Evolutionary conservation across 1,139 yeast species (phyloP).

Genomic region (Kodamaea anthophila): DNA sequence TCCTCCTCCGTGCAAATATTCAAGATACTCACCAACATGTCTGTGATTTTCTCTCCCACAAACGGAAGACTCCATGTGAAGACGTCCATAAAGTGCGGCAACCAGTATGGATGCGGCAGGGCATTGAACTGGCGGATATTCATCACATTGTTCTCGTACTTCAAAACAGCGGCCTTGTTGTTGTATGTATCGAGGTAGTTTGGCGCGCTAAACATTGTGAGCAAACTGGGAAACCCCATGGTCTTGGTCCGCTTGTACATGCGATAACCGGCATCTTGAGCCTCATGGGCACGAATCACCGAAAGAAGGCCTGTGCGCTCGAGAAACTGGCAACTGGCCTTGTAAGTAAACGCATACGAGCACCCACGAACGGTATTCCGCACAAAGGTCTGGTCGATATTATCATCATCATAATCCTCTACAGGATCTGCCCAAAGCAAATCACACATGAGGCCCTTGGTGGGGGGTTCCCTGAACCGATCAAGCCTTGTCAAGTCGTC

Average conservation of each 20-base stretch:
- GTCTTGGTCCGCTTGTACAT: constrained; percentile 85
- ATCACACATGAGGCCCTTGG: constrained; percentile 92
- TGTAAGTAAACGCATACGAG: constrained; percentile 82
- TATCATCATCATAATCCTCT: constrained; percentile 77
- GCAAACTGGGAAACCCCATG: constrained; percentile 87
- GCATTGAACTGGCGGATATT: constrained; percentile 91
- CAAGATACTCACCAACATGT: constrained; percentile 83
- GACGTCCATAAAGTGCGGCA: constrained; percentile 96
- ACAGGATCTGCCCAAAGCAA: constrained; percentile 94
- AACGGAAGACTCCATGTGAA: constrained; percentile 97
- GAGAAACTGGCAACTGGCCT: constrained; percentile 77
- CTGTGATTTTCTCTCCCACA: constrained; percentile 95
- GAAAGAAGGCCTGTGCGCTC: constrained; percentile 75
- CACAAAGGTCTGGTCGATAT: constrained; percentile 47
- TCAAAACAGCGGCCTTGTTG: constrained; percentile 92
- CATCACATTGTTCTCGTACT: constrained; percentile 87
- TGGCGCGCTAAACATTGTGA: constrained; percentile 94
- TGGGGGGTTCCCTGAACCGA: constrained; percentile 90
- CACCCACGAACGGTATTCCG: constrained; percentile 83
- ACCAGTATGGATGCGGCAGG: constrained; percentile 95
- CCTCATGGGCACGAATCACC: constrained; percentile 93
- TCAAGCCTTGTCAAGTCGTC: constrained; percentile 67
- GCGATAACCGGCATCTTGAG: constrained; percentile 95
- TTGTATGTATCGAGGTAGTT: constrained; percentile 90
- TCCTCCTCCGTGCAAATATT: constrained; percentile 96